Evolutionary conservation across 148 eudicot species (phyloP), one percentile per base, ranked within the genome.

Genomic region (Cornus florida): DNA sequence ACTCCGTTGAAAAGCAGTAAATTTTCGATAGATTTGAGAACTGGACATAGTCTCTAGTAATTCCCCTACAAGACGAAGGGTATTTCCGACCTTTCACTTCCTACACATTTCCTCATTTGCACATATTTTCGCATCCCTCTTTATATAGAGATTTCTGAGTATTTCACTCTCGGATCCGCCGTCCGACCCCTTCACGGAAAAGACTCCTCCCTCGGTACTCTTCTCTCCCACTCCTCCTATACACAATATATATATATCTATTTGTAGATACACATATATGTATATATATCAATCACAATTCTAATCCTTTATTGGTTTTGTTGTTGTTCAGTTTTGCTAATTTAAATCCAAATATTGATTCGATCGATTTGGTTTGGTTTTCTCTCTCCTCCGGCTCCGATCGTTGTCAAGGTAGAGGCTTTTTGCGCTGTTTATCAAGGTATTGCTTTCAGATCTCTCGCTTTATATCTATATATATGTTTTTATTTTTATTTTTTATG

Each of bases 321-420:
- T 13, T 57, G 17, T 2, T 13, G 38, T 57, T 5, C 64, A 57
- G 64, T 5, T 14, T 16, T 14, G 72, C 28, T 80, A 32, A 48
- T 7, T 38, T 6, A 35, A 10, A 23, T 22, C 31, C 33, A 8
- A 41, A 60, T 79, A 5, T 62, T 46, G 76, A 80, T 80, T 53
- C 53, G 73, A 80, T 68, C 82, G 73, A 57, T 39, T 69, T 69
- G 74, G 41, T 74, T 69, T 38, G 16, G 69, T 23, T 59, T 31
- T 50, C 19, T 73, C 39, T 32, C 32, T 0, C n/a, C 33, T 35
- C 35, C 68, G 32, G 48, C 57, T 24, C 28, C 68, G 79, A 48
- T 76, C 73, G 80, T n/a, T 77, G 66, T 43, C 22, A 43, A 69
- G 46, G 72, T 46, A 14, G 64, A 62, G 17, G 7, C 46, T 77